A percentile compares a stretch with the other conserved stretches of the same genome.
Evolutionary conservation across 345 rosid genomes (phyloP).

Genomic region (Boechera divaricarpa): DNA sequence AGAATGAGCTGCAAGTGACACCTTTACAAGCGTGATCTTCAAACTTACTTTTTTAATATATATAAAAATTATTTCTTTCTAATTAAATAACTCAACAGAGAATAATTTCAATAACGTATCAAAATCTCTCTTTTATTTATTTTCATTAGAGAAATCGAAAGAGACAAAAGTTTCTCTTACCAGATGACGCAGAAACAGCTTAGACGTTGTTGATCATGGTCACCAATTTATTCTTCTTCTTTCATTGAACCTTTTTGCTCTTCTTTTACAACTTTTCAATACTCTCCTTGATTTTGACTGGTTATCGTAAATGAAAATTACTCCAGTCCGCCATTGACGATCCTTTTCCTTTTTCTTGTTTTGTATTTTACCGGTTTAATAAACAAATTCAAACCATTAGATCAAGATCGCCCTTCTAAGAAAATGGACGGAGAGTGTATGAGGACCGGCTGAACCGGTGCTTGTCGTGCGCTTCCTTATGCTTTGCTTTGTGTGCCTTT

Average conservation of each 20-base stretch:
- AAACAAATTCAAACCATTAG: slow-evolving; percentile 39
- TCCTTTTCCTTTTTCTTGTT: not conserved
- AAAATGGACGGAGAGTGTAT: not conserved
- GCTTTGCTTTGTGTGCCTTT: slow-evolving; percentile 23
- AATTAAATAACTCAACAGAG: not conserved
- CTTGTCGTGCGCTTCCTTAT: slow-evolving; percentile 44
- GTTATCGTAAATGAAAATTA: slow-evolving; percentile 17
- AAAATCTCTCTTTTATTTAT: slow-evolving; percentile 25
- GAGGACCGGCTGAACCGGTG: slow-evolving; percentile 53
- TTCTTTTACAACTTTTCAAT: too few species aligned
- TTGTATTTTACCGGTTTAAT: slow-evolving; percentile 18
- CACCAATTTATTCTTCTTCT: slow-evolving; percentile 3
- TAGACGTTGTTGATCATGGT: slow-evolving; percentile 47
- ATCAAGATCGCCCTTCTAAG: slow-evolving; percentile 9
- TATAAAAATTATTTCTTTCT: slow-evolving; percentile 30
- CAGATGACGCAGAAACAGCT: slow-evolving; percentile 45
- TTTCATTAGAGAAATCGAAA: not conserved
- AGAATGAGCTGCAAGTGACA: slow-evolving; percentile 46
- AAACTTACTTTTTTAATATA: slow-evolving; percentile 42
- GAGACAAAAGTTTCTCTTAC: slow-evolving; percentile 40
- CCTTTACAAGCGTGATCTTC: slow-evolving; percentile 67
- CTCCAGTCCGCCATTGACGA: slow-evolving; percentile 36
- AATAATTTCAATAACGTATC: slow-evolving; percentile 48
- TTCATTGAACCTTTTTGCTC: not conserved
- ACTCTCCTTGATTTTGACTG: slow-evolving; percentile 32